Conservation (phyloP, 306 rosid species). For the Hippophae gyantsensis region DNA sequence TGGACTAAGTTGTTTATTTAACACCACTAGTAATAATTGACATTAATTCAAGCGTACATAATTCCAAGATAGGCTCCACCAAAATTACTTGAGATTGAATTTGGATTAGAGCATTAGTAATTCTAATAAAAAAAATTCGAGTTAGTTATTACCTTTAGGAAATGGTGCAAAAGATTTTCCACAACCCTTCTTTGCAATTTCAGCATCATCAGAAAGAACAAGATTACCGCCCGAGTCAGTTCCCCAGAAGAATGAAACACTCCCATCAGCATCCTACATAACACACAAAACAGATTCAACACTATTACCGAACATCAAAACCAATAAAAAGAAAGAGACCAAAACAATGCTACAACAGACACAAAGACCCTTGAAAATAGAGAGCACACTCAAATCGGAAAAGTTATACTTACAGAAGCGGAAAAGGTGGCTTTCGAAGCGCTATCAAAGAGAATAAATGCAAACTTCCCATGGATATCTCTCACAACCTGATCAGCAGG, state of each 20-base stretch:
- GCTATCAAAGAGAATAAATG: conserved; percentile 70
- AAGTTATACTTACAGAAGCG: conserved; percentile 58
- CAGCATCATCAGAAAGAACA: conserved; percentile 66
- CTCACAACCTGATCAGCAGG: conserved; percentile 93
- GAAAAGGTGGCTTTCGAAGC: conserved; percentile 48
- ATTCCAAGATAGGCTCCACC: too few relatives aligned
- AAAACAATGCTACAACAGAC: conserved; percentile 2
- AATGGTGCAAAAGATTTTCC: conserved; percentile 91
- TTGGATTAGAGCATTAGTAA: too few relatives aligned
- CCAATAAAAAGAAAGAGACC: background rate
- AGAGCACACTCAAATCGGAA: background rate
- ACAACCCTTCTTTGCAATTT: conserved; percentile 59
- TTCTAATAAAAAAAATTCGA: too few relatives aligned
- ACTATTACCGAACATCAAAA: conserved; percentile 13
- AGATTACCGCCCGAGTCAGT: conserved; percentile 83
- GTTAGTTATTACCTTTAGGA: conserved; percentile 60
- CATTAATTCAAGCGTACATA: too few relatives aligned
- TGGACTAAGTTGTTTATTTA: too few relatives aligned
- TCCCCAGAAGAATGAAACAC: conserved; percentile 93
- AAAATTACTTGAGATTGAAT: too few relatives aligned
- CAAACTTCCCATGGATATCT: conserved; percentile 87
- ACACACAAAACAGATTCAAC: background rate
- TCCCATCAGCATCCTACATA: conserved; percentile 70
- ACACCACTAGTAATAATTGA: too few relatives aligned
- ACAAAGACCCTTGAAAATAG: background rate